These are phyloP conservation scores for Gracilaria domingensis DNA, from an alignment of 23 red algal genomes.

Conservation along the genomic window DNA sequence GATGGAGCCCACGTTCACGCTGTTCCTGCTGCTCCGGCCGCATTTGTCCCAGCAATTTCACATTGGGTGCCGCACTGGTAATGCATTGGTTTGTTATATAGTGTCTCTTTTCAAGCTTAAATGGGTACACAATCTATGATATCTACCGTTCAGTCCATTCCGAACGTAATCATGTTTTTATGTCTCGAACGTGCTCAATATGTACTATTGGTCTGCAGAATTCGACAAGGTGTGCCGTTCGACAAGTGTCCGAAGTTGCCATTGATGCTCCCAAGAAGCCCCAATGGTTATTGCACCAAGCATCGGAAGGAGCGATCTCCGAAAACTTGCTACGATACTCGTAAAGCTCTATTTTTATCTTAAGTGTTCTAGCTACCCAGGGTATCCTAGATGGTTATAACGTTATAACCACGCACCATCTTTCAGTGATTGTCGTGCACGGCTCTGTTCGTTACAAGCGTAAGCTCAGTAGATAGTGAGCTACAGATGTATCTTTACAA, in stretches of 20 bases:
- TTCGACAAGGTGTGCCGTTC: neutral
- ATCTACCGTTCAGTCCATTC: neutral
- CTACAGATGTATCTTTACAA: no score
- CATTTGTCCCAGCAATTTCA: conserved; percentile 12
- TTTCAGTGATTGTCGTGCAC: no score
- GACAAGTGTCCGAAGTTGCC: neutral
- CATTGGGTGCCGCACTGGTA: conserved; percentile 52
- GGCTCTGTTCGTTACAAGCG: no score
- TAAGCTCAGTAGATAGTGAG: no score
- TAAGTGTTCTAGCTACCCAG: neutral
- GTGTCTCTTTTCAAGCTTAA: neutral
- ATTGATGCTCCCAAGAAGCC: neutral
- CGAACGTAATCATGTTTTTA: neutral
- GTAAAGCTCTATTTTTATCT: neutral
- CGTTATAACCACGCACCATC: no score
- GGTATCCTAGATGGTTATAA: no score
- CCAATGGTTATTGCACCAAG: neutral
- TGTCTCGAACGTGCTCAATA: neutral
- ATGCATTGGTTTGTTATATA: neutral
- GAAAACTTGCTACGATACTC: neutral
- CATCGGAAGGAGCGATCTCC: neutral
- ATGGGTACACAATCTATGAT: no score
- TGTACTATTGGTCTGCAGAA: neutral
- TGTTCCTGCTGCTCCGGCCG: neutral
- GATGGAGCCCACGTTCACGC: conserved; percentile 34